Evolutionary conservation across 305 asterid genomes (phyloP), one percentile per base, ranked within the genome.

Genomic region (Solanum aculeatissimum): DNA sequence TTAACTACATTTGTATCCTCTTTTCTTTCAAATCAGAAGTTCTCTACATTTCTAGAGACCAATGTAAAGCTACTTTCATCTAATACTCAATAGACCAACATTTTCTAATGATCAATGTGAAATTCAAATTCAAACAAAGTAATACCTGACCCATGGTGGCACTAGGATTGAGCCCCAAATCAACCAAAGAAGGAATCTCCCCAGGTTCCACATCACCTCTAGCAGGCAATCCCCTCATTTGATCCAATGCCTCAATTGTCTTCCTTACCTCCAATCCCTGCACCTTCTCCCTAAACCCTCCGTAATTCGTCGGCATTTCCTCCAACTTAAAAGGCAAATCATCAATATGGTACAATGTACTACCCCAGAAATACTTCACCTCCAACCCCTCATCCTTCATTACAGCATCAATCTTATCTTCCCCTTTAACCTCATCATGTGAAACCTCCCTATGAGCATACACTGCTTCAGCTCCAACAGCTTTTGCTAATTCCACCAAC

Each of bases 341-440:
- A 87, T 97, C 99, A 86, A 97, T 58, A 86, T 97, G 98, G 87
- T 93, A 94, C 92, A 97, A 87, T 70, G 99, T 97, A 88, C 99
- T 97, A 85, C 99, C 99, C 99, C 99, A 97, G 84, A 91, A 93
- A 90, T 88, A 93, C 91, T 95, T 95, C 83, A 95, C 93, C 86
- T 95, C 99, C 74, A 97, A 89, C 2, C 98, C 98, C 86, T 97
- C 99, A 62, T 94, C 97, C 89, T 94, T 95, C 95, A 97, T 87
- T 32, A 80, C 91, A 80, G 85, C 87, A 90, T 95, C 98, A 25
- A 97, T 90, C 90, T 92, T 95, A 85, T 93, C 97, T 92, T 97
- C 98, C 13, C 93, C 92, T 85, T 90, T 92, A 9, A 95, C 98
- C 58, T 97, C 99, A 27, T 94, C 98, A 62, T 90, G 89, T 2